phyloP scores from a whole-genome alignment of 345 rosid species.

The Melaleuca quinquenervia region DNA sequence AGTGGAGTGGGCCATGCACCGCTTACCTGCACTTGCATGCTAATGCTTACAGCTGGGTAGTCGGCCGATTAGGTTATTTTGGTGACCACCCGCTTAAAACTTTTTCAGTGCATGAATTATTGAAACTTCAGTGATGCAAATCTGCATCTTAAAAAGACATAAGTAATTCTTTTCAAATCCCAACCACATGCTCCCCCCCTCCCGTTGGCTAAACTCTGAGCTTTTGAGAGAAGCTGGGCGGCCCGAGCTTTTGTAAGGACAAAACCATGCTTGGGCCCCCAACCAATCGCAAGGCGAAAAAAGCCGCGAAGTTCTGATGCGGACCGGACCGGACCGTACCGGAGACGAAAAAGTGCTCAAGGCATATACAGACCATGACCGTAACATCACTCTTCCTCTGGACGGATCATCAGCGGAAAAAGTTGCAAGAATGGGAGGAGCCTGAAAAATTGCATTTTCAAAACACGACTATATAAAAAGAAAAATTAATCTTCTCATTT shows the following conservation, averaged over 20 bases:
- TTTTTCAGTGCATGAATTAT: background rate
- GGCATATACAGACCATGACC: background rate
- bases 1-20: background rate
- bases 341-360: no score
- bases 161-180: background rate
- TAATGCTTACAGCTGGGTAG: background rate
- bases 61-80: background rate
- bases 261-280: background rate
- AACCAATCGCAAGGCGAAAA: background rate
- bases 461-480: background rate
- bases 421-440: background rate
- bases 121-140: background rate
- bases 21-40: background rate
- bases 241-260: background rate
- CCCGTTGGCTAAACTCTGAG: background rate
- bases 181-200: background rate
- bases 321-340: background rate
- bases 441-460: background rate
- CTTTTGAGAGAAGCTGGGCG: background rate
- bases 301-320: background rate
- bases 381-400: background rate
- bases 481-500: background rate
- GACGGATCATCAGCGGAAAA: background rate
- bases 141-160: background rate
- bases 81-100: background rate